phyloP scores from a whole-genome alignment of 305 asterid species.

The Salvia sclarea region DNA sequence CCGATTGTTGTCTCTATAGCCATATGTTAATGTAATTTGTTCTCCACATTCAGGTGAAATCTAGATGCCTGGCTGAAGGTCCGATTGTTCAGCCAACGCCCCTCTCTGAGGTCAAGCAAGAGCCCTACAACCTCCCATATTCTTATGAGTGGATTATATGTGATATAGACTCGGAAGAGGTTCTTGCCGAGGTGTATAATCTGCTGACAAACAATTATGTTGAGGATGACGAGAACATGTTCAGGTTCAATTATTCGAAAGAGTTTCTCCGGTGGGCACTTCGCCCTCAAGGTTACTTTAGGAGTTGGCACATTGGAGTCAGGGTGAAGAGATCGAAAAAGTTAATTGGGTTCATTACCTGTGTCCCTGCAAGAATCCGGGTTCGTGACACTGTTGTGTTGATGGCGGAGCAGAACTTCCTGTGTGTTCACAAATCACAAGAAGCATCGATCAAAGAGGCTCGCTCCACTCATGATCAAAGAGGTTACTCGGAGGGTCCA shows the following conservation, averaged over 20 bases:
- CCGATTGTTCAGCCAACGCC: constrained; percentile 63
- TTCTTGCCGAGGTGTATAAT: constrained; percentile 39
- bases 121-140: constrained; percentile 61
- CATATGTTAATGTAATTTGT: constrained; percentile 1
- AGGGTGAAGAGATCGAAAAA: constrained; percentile 60
- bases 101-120: constrained; percentile 63
- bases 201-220: constrained; percentile 53
- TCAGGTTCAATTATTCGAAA: constrained; percentile 63
- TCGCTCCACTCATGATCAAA: constrained; percentile 69
- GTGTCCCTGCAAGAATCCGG: constrained; percentile 61
- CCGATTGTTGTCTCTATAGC: constrained; percentile 7
- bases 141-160: constrained; percentile 68
- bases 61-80: constrained; percentile 64
- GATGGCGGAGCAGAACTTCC: constrained; percentile 66
- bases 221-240: constrained; percentile 70
- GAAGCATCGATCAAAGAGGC: constrained; percentile 66
- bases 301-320: constrained; percentile 72
- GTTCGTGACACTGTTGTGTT: constrained; percentile 50
- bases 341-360: constrained; percentile 64
- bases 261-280: constrained; percentile 74
- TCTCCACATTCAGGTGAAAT: constrained; percentile 14
- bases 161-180: constrained; percentile 62
- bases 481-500: constrained; percentile 68
- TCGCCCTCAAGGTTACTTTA: constrained; percentile 55
- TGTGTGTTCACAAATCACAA: constrained; percentile 67